phyloP scores from a whole-genome alignment of 176 grass and related monocot species.

The Chrysopogon serrulatus region DNA sequence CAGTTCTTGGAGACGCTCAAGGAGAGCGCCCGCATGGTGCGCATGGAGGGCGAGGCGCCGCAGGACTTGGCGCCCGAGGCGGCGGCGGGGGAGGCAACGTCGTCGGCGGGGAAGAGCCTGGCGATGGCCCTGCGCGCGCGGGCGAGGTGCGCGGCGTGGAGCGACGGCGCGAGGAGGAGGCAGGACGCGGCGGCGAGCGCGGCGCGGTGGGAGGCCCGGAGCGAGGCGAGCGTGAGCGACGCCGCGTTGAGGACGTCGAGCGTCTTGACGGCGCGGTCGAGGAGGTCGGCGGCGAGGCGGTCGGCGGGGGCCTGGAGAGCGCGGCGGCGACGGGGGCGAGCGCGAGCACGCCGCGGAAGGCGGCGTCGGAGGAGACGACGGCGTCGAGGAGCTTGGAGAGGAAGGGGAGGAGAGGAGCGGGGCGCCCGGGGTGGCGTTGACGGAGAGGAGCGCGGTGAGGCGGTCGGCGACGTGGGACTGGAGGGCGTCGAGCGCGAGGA shows the following conservation, averaged over 20 bases:
- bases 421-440: background rate
- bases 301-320: constrained; percentile 50
- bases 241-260: constrained; percentile 80
- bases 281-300: constrained; percentile 60
- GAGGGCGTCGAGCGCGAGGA: constrained; percentile 51
- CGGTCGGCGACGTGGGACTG: constrained; percentile 71
- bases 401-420: constrained; percentile 45
- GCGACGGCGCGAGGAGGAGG: constrained; percentile 24
- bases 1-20: constrained; percentile 76
- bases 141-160: constrained; percentile 44
- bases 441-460: background rate
- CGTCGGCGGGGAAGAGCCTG: constrained; percentile 29
- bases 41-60: too few species aligned
- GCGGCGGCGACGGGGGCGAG: constrained; percentile 29
- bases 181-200: constrained; percentile 59
- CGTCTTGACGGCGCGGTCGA: constrained; percentile 68
- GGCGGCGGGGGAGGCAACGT: background rate
- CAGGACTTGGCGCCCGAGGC: background rate
- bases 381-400: constrained; percentile 76
- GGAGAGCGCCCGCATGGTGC: constrained; percentile 41
- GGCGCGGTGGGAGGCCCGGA: constrained; percentile 60
- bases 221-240: constrained; percentile 63
- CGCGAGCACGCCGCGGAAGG: constrained; percentile 50
- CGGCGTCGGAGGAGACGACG: constrained; percentile 46
- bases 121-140: constrained; percentile 71